Evolutionary conservation across 2,329 filamentous ascomycete species (phyloP), one percentile per base, ranked within the genome.

Genomic region (Xylogone sp.): DNA sequence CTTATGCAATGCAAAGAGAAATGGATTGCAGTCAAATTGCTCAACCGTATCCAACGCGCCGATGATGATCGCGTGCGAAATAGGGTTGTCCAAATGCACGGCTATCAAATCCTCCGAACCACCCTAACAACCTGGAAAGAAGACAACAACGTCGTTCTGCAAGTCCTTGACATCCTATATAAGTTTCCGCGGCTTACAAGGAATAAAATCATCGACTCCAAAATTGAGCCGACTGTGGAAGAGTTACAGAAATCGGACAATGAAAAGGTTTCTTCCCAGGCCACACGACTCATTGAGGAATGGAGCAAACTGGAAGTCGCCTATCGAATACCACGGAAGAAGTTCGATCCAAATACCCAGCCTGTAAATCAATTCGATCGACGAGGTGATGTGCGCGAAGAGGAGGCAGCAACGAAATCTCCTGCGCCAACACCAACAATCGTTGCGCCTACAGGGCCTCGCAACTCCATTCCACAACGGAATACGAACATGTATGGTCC

Each of bases 1-100:
- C 82, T 99, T 53, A 92, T 96, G 84, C 93, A 97, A 69, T 96
- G 90, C 78, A 96, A 96, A 71, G 94, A 99, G 77, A 97, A 97
- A 71, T 99, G 94, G 94, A 97, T 99, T 69, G 91, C 90, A 2
- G 91, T 97, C 71, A 97, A 97, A 72, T 76, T 99, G 51, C 81
- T 99, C 53, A 82, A 86, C 59, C 92, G 94, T 48, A 91, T 99
- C 56, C 90, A 96, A 69, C 81, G 82, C 42, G 92, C 88, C 65
- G 82, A 93, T 46, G 91, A 97, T 60, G 90, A 96, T 64, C 84
- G 84, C 56, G 90, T 97, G 51, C 84, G 89, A 54, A 89, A 94
- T 69, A 84, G 87, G 48, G 91, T 97, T 39, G 88, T 97, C 65
- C 89, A 90, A 63, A 95, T 97, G 87, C 94, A 97, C 74, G 94